These are phyloP conservation scores for Sporodiniella umbellata DNA, from an alignment of 371 early-diverging fungal species.

Conservation along the genomic window DNA sequence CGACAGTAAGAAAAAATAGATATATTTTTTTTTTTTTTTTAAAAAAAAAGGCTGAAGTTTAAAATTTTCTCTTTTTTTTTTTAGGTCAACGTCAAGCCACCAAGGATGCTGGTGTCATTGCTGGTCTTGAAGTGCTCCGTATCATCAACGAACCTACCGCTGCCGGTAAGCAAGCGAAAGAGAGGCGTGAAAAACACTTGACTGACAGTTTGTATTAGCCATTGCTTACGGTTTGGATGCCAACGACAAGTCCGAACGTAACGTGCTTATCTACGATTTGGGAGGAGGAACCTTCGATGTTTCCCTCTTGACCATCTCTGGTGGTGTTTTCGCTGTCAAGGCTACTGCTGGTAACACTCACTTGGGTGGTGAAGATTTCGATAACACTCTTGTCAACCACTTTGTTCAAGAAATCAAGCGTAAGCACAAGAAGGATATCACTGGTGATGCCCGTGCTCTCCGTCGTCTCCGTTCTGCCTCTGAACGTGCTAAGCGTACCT, in stretches of 20 bases:
- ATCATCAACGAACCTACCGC: slow-evolving; percentile 96
- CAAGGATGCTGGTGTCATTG: slow-evolving; percentile 75
- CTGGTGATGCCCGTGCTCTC: slow-evolving; percentile 81
- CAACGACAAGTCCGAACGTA: slow-evolving; percentile 65
- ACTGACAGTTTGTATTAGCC: too few species aligned
- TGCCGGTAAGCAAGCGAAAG: slow-evolving; percentile 36
- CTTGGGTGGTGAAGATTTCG: slow-evolving; percentile 97
- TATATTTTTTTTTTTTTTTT: too few species aligned
- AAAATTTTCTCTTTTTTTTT: too few species aligned
- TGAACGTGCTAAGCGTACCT: slow-evolving; percentile 96
- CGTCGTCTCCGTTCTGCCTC: slow-evolving; percentile 91
- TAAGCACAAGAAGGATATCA: slow-evolving; percentile 74
- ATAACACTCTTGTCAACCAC: slow-evolving; percentile 80
- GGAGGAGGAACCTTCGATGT: slow-evolving; percentile 97
- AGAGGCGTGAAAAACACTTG: too few species aligned
- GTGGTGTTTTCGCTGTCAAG: slow-evolving; percentile 89
- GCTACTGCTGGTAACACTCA: slow-evolving; percentile 94
- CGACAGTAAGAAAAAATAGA: too few species aligned
- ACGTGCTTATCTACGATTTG: slow-evolving; percentile 86
- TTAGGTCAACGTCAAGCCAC: slow-evolving; percentile 78
- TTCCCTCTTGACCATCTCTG: slow-evolving; percentile 82
- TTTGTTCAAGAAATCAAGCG: slow-evolving; percentile 85
- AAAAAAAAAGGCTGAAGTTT: too few species aligned
- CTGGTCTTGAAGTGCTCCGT: slow-evolving; percentile 74
- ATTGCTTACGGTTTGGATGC: slow-evolving; percentile 90